Conservation (phyloP, 768 basidiomycete species). For the Tephrocybe sp. region DNA sequence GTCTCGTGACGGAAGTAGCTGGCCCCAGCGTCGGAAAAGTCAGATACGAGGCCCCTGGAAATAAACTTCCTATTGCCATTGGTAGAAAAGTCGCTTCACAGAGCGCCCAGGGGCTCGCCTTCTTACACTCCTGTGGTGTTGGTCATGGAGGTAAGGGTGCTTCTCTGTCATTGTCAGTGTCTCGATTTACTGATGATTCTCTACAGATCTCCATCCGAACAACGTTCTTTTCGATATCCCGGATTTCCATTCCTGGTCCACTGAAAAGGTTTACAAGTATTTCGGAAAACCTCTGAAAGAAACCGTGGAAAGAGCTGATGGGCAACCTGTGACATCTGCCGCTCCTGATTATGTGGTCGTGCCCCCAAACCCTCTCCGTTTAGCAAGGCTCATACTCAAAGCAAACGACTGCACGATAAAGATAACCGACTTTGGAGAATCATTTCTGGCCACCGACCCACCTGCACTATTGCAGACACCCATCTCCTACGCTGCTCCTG, state of each 20-base stretch:
- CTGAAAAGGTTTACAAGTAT: slow-evolving; percentile 5
- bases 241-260: slow-evolving; percentile 6
- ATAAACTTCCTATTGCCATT: slow-evolving; percentile 47
- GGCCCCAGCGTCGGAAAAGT: slow-evolving; percentile 70
- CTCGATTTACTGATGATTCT: not conserved
- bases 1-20: slow-evolving; percentile 83
- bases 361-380: slow-evolving; percentile 1
- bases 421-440: slow-evolving; percentile 13
- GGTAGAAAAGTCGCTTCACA: slow-evolving; percentile 54
- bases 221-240: slow-evolving; percentile 1
- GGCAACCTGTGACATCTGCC: slow-evolving; percentile 1
- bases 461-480: not conserved
- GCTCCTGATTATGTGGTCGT: slow-evolving; percentile 1
- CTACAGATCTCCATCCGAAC: not conserved
- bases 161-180: slow-evolving; percentile 52
- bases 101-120: slow-evolving; percentile 49
- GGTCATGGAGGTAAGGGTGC: slow-evolving; percentile 62
- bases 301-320: not conserved
- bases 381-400: slow-evolving; percentile 5
- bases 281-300: slow-evolving; percentile 1
- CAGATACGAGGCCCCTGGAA: slow-evolving; percentile 38
- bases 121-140: slow-evolving; percentile 54
- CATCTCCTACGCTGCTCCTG: slow-evolving; percentile 8
- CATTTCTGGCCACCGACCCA: not conserved
- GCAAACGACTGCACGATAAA: slow-evolving; percentile 1